Evolutionary conservation across 805 yeast species (phyloP), one percentile per base, ranked within the genome.

Genomic region (Peterozyma xylosa): DNA sequence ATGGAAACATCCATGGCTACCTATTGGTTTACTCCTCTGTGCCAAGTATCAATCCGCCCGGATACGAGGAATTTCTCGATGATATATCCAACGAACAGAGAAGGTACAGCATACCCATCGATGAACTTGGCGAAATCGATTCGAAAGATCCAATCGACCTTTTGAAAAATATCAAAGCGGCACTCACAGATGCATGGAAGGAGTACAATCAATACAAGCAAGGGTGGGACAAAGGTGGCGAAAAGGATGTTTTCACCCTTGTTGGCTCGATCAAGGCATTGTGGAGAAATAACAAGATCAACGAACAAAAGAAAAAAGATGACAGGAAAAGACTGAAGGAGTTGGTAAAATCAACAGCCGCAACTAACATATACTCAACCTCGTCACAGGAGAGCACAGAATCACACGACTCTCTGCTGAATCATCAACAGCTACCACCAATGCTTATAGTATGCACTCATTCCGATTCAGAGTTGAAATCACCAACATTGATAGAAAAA

Each of bases 1-100:
- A 85, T 55, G 90, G 89, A 4, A 69, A 76, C 30, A 73, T 85
- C n/a, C 83, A 82, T 56, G 91, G 90, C 0, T 85, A 85, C 57
- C 66, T 82, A 37, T 68, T 82, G 33, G 78, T 81, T 39, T 85
- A 83, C 58, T 74, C 81, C 44, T 81, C 86, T 2, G 74, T 84
- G 2, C 93, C 95, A 0, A 69, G 75, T 17, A 52, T 66, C 30
- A 67, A 66, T 39, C 87, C 87, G 1, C 90, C 90, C 1, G 60
- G 68, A 0, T 82, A 82, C 52, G 71, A 69, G 11, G 64, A 60
- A 3, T 39, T 48, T 18, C 42, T 39, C 40, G 29, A 30, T 30
- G 18, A 33, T 35, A 5, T 43, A 15, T 11, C 39, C 13, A 35
- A 45, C 11, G 27, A 42, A 35, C 37, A 38, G 11, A 11, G 42